Conservation (phyloP, 2,329 filamentous ascomycete genomes). For the Aspergillus fijiensis region DNA sequence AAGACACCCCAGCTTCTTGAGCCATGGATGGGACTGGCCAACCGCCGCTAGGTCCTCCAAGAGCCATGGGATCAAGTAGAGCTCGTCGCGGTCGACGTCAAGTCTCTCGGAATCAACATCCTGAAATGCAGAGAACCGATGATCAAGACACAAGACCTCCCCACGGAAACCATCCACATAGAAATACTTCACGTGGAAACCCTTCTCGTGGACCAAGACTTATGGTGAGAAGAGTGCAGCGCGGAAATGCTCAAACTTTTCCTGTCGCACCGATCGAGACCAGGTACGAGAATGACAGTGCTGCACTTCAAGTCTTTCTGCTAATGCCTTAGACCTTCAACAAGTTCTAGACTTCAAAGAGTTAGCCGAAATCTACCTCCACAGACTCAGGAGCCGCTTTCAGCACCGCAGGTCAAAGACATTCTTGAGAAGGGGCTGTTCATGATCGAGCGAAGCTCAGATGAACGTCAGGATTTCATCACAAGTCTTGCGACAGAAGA, state of each 20-base stretch:
- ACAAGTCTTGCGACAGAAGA: slow-evolving; percentile 7
- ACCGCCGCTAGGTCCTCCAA: not conserved
- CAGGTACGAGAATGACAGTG: not conserved
- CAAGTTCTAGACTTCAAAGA: not conserved
- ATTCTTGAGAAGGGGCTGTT: not conserved
- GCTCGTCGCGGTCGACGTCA: not conserved
- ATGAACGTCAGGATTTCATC: not conserved
- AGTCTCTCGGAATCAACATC: not conserved
- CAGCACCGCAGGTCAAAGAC: not conserved
- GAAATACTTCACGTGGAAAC: not conserved
- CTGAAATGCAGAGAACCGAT: not conserved
- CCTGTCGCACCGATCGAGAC: not conserved
- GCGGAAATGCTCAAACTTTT: not conserved
- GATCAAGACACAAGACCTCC: not conserved
- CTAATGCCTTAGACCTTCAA: not conserved
- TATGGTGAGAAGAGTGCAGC: not conserved
- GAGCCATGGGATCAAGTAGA: not conserved
- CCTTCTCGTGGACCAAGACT: not conserved
- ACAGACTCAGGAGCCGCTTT: not conserved
- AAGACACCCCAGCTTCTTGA: not conserved
- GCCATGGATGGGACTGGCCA: not conserved
- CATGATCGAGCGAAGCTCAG: not conserved
- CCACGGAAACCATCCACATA: not conserved
- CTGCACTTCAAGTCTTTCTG: not conserved
- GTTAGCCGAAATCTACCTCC: not conserved